A percentile compares a stretch with the other conserved stretches of the same genome.
Evolutionary conservation across 495 filamentous ascomycete species (phyloP).

Genomic region (Pyronema domesticum): DNA sequence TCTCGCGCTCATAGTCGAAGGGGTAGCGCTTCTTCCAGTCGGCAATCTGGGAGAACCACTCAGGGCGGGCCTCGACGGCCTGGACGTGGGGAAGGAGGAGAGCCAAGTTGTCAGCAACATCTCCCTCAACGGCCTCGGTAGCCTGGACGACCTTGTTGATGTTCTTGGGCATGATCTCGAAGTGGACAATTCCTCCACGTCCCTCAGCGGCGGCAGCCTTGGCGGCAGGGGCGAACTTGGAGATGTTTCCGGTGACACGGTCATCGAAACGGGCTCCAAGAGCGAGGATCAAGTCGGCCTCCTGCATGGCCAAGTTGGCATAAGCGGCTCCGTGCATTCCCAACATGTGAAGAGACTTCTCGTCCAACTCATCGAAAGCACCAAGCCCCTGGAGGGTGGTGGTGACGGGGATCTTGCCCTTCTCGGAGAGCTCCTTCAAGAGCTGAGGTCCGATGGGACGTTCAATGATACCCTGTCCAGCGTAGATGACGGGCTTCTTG

Average conservation of each 20-base stretch:
- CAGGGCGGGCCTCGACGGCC: conserved; percentile 43
- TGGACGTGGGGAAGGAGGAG: conserved; percentile 53
- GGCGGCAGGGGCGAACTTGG: conserved; percentile 52
- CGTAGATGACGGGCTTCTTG: conserved; percentile 62
- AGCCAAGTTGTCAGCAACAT: conserved; percentile 51
- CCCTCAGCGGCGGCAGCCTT: conserved; percentile 48
- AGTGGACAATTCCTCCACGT: conserved; percentile 63
- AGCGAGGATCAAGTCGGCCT: conserved; percentile 60
- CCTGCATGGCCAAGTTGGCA: conserved; percentile 64
- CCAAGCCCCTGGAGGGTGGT: conserved; percentile 64
- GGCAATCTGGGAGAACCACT: conserved; percentile 77
- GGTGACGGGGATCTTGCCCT: conserved; percentile 57
- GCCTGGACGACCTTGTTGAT: conserved; percentile 77
- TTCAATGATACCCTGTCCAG: conserved; percentile 51
- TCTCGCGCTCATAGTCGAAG: conserved; percentile 57
- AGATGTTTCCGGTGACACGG: conserved; percentile 47
- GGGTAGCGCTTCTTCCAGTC: conserved; percentile 78
- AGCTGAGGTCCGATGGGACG: conserved; percentile 47
- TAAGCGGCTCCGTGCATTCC: conserved; percentile 69
- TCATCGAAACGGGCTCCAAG: conserved; percentile 64
- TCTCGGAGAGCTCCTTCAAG: conserved; percentile 51
- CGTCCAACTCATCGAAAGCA: conserved; percentile 58
- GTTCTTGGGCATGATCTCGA: conserved; percentile 71
- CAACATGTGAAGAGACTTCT: conserved; percentile 64
- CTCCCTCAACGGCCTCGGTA: conserved; percentile 62